Conservation (phyloP, 768 basidiomycete genomes). For the Lactifluus volemus region DNA sequence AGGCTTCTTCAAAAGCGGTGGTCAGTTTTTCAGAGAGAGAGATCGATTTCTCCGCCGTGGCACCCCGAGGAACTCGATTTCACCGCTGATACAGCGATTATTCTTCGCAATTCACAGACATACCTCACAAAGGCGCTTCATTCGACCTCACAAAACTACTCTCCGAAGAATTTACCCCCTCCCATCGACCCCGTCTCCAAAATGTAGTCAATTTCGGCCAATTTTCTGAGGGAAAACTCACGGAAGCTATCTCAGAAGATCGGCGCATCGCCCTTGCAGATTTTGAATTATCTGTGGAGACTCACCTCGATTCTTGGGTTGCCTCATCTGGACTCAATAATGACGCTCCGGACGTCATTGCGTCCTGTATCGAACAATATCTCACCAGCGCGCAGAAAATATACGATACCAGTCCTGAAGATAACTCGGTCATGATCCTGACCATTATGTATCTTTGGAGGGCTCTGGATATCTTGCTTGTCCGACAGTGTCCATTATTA, state of each 20-base stretch:
- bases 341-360: background rate
- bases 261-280: background rate
- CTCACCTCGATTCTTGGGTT: background rate
- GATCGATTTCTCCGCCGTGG: too few relatives aligned
- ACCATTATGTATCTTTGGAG: constrained; percentile 34
- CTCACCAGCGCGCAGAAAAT: background rate
- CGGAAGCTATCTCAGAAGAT: background rate
- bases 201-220: too few relatives aligned
- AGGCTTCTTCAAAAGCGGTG: background rate
- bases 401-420: background rate
- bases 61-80: too few relatives aligned
- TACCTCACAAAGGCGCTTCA: too few relatives aligned
- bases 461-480: constrained; percentile 34
- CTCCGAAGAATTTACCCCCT: too few relatives aligned
- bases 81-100: too few relatives aligned
- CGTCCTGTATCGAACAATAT: background rate
- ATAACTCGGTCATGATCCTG: background rate
- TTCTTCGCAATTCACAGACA: too few relatives aligned
- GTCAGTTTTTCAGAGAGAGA: too few relatives aligned
- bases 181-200: too few relatives aligned
- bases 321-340: background rate
- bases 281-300: background rate
- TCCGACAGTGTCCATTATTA: constrained; percentile 33
- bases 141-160: too few relatives aligned
- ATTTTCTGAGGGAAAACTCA: background rate